Evolutionary conservation across 305 asterid genomes (phyloP), one percentile per base, ranked within the genome.

Genomic region (Fraxinus baroniana): DNA sequence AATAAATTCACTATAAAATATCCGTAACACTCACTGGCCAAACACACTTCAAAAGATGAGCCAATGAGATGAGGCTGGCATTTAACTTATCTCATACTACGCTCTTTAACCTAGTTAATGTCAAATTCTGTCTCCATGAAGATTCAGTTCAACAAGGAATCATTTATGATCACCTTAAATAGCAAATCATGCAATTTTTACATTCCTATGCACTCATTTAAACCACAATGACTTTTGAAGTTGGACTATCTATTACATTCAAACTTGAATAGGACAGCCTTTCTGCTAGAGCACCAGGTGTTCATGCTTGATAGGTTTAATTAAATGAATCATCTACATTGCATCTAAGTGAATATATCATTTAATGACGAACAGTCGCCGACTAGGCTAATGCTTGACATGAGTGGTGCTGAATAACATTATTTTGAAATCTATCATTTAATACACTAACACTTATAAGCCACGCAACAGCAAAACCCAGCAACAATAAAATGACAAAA

Each of bases 401-500:
- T 41, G 49, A 9, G 15, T 41, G 15, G 49, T 9, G 49, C 49
- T 41, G 0, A 41, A 41, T 41, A 41, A 41, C 49, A 2, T 41
- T 41, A 41, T 2, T 41, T 41, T 41, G 49, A 41, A 41, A 9
- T 9, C 15, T 9, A 41, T 41, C 49, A 9, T 12, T 12, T 3
- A 10, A 70, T 30, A 26, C 75, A 76, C 28, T 36, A 80, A 66
- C 82, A 78, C 82, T 73, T 57, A 8, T 35, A 70, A 60, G 22
- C 72, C 79, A 32, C 2, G 36, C 2, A 10, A 28, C 20, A 80
- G 79, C 73, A 77, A 85, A 80, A 30, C 49, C 60, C 76, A 75
- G 84, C 74, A 85, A 44, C 75, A 64, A 83, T 44, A 12, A 13
- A 70, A 24, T 10, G 81, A 0, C 60, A 66, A 84, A 84, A 80